Evolutionary conservation across 2,329 filamentous ascomycete genomes (phyloP).

Genomic region (Fusarium subtropicale): DNA sequence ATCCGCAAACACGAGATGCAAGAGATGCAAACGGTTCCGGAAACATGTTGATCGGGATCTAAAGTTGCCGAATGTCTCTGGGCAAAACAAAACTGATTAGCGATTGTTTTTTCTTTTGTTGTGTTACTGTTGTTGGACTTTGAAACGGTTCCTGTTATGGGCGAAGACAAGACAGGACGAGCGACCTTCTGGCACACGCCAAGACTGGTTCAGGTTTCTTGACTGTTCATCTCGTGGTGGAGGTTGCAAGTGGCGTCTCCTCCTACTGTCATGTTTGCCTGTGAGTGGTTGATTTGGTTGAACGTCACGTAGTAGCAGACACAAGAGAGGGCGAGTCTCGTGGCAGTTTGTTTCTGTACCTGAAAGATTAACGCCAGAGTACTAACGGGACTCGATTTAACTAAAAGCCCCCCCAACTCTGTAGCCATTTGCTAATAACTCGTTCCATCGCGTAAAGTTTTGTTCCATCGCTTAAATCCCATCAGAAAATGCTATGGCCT

Average conservation of each 20-base stretch:
- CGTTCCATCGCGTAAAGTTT: slow-evolving; percentile 5
- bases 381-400: background rate
- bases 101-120: background rate
- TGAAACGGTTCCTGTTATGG: slow-evolving; percentile 33
- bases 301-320: background rate
- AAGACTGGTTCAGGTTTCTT: slow-evolving; percentile 34
- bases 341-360: slow-evolving; percentile 1
- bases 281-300: background rate
- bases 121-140: slow-evolving; percentile 8
- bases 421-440: background rate
- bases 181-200: slow-evolving; percentile 21
- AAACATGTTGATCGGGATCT: slow-evolving; percentile 26
- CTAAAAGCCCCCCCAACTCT: slow-evolving; percentile 6
- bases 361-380: background rate
- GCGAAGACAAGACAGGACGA: slow-evolving; percentile 19
- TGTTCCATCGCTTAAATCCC: slow-evolving; percentile 5
- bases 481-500: slow-evolving; percentile 25
- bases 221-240: slow-evolving; percentile 19
- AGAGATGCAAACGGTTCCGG: slow-evolving; percentile 10
- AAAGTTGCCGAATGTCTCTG: slow-evolving; percentile 28
- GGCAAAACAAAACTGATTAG: slow-evolving; percentile 1
- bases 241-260: slow-evolving; percentile 2
- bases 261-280: background rate
- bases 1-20: slow-evolving; percentile 12
- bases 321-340: background rate